Percentiles rank a stretch among this genome's conserved stretches.
These are phyloP conservation scores for Daedaleopsis nitida DNA, from an alignment of 768 basidiomycete species.

Conservation along the genomic window DNA sequence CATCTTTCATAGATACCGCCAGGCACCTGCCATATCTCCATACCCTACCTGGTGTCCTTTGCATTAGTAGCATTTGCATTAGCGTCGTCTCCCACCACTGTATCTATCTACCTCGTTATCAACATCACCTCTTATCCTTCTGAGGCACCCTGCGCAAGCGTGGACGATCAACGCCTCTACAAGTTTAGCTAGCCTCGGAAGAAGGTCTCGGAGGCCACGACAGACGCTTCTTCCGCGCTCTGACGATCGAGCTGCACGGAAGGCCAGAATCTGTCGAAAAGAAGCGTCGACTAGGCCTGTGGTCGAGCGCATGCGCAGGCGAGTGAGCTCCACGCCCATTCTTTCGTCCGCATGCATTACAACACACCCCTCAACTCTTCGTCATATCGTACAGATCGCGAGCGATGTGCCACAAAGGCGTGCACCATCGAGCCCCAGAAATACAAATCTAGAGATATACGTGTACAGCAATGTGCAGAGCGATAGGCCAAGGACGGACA, in stretches of 20 bases:
- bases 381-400: background rate
- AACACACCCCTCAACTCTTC: background rate
- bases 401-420: background rate
- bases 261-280: background rate
- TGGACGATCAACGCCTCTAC: background rate
- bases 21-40: background rate
- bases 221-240: background rate
- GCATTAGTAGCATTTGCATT: slow-evolving; percentile 3
- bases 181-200: background rate
- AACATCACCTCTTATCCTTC: background rate
- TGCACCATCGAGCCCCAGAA: background rate
- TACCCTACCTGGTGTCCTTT: slow-evolving; percentile 11
- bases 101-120: slow-evolving; percentile 11
- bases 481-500: background rate
- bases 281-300: background rate
- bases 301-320: background rate
- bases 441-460: too few species aligned
- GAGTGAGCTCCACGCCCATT: background rate
- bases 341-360: background rate
- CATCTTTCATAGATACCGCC: slow-evolving; percentile 13
- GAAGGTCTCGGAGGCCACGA: background rate
- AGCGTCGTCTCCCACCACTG: background rate
- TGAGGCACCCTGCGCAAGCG: background rate
- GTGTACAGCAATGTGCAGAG: background rate
- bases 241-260: background rate